Base-by-base conservation (phyloP, 257 asterid species). In the Capsicum baccatum region DNA sequence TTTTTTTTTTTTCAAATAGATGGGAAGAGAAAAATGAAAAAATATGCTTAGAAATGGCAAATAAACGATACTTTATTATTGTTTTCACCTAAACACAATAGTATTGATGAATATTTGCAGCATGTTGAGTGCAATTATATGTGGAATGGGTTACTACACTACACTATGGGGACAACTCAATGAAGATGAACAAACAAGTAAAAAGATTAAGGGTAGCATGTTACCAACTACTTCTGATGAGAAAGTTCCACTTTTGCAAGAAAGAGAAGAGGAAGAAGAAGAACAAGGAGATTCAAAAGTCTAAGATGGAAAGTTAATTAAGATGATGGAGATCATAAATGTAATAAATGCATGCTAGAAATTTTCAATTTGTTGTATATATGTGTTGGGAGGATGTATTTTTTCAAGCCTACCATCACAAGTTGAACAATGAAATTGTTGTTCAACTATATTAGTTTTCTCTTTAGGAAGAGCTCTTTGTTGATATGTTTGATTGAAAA, bases 121-220 rank as follows among this genome's bases (percentile, higher is more conserved):
- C 88, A 94, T 94, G 93, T 80, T 94, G 89, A 92, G 92, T 83
- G 97, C 97, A 44, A 86, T 94, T 88, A 64, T 91, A 19, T 91
- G 94, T 84, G 97, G 97, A 47, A 79, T 87, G 87, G 97, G 97
- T n/a, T 92, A 91, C 86, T 91, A 88, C 91, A 87, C 93, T 47
- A 80, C 85, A 62, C 55, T 92, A n/a, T 92, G 93, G 94, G 97
- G 95, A 62, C 93, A 90, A 54, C 84, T 90, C 13, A 91, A 85
- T 79, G 90, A 87, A 21, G 90, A 87, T 7, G 90, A 86, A 26
- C n/a, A 64, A 67, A 67, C 13, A 39, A 81, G 83, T n/a, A 87
- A 84, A 83, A 42, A 66, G 59, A 11, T 59, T 44, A 79, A 48
- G n/a, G 58, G 85, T 64, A 62, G 73, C 35, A 12, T 33, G 39